Evolutionary conservation across 208 protist genomes (phyloP), one percentile per base, ranked within the genome.

Genomic region (Borovskyia barvae): DNA sequence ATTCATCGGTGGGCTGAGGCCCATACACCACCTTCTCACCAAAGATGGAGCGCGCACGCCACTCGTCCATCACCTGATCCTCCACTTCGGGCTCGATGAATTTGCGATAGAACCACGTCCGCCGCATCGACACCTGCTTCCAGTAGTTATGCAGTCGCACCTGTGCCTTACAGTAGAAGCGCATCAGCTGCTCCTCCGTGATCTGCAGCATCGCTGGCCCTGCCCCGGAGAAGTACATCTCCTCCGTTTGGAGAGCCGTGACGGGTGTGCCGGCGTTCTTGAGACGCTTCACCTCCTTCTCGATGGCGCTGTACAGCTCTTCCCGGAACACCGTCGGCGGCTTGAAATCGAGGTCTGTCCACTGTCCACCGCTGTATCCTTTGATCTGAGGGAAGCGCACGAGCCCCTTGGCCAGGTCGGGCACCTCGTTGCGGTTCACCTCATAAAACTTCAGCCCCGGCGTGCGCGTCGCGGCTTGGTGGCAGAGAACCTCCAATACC

Each of bases 311-410:
- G 72, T 93, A 90, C 20, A 88, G 55, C 50, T 87, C 73, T 36
- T 93, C 81, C 36, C 87, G 77, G 48, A 80, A 93, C 14, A 64
- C 78, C 0, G 74, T 60, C 0, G 83, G 82, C 2, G 87, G 87
- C 71, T 93, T 93, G 64, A 90, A 93, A 52, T 93, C 83, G 17
- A 93, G 65, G 75, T 90, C 82, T n/a, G 66, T 77, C 83, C 82
- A 93, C 65, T 85, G 75, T 2, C 87, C 87, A 7, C 81, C 80
- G 47, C 75, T 87, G 72, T 77, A 90, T 8, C 72, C 87, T 41
- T 93, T 93, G 42, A 93, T 76, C 66, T 93, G 87, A n/a, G 87
- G 87, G 40, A 73, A 93, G 26, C 87, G 87, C 40, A 93, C 81
- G 12, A 93, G 69, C 0, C 77, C 80, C 49, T 77, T 73, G 15